Base-by-base conservation (phyloP, 139 green algal species). In the Asterochloris erici region DNA sequence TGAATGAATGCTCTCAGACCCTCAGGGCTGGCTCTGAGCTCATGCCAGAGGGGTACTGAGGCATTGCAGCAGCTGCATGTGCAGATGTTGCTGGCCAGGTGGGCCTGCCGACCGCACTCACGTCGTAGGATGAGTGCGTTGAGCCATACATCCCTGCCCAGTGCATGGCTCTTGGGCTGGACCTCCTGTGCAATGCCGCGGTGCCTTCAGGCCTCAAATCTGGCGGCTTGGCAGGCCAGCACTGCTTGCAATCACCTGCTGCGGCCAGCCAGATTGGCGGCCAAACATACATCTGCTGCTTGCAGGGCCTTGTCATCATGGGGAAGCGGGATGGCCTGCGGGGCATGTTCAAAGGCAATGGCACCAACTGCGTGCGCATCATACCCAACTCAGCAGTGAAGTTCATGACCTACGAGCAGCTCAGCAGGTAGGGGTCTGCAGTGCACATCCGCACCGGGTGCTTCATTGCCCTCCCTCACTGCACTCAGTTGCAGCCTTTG, bases 331-430 rank as follows among this genome's bases (percentile, higher is more conserved):
- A 99, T 61, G 97, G 97, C 11, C 47, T 99, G 10, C 74, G 79
- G 16, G 97, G 95, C 54, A 93, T 99, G 88, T 97, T 99, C 86
- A 96, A 96, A 83, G 97, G 97, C 83, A 99, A 99, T 85, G 94
- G 96, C 64, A 96, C 97, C 26, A 99, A 99, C 89, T 99, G 97
- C 79, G 90, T 98, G 23, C 93, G 97, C 79, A 99, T 99, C 85
- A 88, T 99, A 13, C 97, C 97, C 73, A 99, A 99, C 89, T 94
- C 88, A 16, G 97, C 97, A 0, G 94, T 99, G 79, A 99, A 99
- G 89, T 99, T 99, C 82, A 86, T 98, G 63, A 93, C 91, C 0
- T 99, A 99, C 85, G 96, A 99, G 89, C 91, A 98, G 87, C 88
- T 95, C 27, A 94, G 86, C 84, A 91, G 92, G 90, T 94, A 68